Evolutionary conservation across 306 rosid species (phyloP).

Genomic region (Abrus pulchellus): DNA sequence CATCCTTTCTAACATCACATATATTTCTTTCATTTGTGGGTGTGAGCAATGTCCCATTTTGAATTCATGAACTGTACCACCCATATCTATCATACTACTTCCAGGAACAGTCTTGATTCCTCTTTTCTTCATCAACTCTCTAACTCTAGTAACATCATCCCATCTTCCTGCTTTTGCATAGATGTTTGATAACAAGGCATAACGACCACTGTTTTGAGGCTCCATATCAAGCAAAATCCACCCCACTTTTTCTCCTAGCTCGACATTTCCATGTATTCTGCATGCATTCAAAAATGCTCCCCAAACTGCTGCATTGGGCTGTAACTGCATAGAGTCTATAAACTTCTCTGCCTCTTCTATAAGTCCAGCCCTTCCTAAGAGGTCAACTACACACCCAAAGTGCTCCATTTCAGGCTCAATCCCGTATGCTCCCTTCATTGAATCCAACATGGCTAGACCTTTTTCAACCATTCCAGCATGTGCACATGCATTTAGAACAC

Average conservation of each 20-base stretch:
- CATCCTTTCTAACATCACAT: conserved; percentile 50
- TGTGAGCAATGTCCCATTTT: conserved; percentile 69
- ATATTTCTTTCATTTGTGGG: conserved; percentile 58
- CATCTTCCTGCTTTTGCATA: conserved; percentile 68
- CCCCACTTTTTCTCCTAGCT: conserved; percentile 66
- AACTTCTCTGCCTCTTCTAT: conserved; percentile 64
- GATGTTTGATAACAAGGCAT: conserved; percentile 65
- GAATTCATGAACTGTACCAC: conserved; percentile 64
- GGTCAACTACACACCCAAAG: conserved; percentile 67
- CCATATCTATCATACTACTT: conserved; percentile 58
- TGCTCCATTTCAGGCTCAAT: conserved; percentile 68
- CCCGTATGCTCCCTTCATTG: conserved; percentile 56
- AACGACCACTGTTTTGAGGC: conserved; percentile 68
- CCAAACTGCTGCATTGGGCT: conserved; percentile 69
- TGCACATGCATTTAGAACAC: conserved; percentile 68
- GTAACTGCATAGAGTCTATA: conserved; percentile 58
- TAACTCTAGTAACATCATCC: conserved; percentile 58
- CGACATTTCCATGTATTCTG: conserved; percentile 61
- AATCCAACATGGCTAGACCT: conserved; percentile 55
- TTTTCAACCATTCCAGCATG: conserved; percentile 63
- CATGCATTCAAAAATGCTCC: conserved; percentile 74
- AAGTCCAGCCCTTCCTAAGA: conserved; percentile 68
- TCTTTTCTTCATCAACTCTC: conserved; percentile 69
- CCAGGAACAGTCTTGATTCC: conserved; percentile 68
- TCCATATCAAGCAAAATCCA: conserved; percentile 64